Base-by-base conservation (phyloP, 1,139 yeast genomes). In the Geotrichum europaeum region DNA sequence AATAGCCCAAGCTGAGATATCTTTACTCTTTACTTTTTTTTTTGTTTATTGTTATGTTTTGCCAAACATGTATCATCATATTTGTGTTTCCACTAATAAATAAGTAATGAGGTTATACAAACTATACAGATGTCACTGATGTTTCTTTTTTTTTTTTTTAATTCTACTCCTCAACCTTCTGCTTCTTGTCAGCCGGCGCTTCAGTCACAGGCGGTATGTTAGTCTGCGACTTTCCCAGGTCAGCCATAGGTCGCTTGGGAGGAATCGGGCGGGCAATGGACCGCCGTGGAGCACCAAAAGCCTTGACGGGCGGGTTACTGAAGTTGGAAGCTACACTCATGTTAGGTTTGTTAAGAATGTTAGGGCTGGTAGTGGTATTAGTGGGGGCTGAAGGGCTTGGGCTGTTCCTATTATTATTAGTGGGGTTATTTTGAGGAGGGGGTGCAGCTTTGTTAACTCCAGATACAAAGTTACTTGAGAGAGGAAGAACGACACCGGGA, bases 191-290 rank as follows among this genome's bases (percentile, higher is more conserved):
- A 15, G 55, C 36, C 24, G 34, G 49, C 9, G 18, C n/a, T 18
- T 40, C 20, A 9, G 45, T 32, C 9, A 51, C 18, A 13, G 50
- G 53, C 13, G 53, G 53, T 3, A 55, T 50, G 25, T 55, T 55
- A n/a, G 40, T 22, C 51, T n/a, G 40, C 7, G 58, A 49, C 32
- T 53, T 34, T 2, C 58, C 58, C 43, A 47, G 22, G 12, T 55
- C 58, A 25, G 50, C 50, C 58, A 49, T 50, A n/a, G 53, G 58
- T 15, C 58, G 47, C 49, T 55, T 55, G 4, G 43, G 22, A 3
- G 49, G 30, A 25, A 24, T 24, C 4, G 40, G 49, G 12, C 56
- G 34, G 6, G 34, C 28, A 28, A 25, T 28, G 5, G 32, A 24
- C 32, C 28, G 28, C n/a, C 50, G 36, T 15, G 58, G 51, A 18